A percentile compares a stretch with the other conserved stretches of the same genome.
These are phyloP conservation scores for Jamesozyma gamospora DNA, from an alignment of 805 yeast species.

Conservation along the genomic window DNA sequence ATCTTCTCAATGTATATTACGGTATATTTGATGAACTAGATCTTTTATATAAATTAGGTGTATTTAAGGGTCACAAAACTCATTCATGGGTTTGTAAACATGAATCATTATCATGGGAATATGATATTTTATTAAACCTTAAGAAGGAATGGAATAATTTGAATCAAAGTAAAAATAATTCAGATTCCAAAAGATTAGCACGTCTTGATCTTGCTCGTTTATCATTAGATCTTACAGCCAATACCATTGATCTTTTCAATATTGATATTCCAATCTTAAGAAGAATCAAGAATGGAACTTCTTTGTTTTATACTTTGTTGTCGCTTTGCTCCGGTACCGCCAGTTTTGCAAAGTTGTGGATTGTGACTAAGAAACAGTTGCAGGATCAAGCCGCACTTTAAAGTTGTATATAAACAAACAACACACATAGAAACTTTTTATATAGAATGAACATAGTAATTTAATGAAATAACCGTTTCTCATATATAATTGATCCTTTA, in stretches of 20 bases:
- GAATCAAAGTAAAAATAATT: neutral
- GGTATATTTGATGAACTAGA: constrained; percentile 55
- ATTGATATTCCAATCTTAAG: neutral
- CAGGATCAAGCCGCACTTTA: neutral
- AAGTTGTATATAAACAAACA: neutral
- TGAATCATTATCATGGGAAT: constrained; percentile 61
- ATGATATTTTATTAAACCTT: constrained; percentile 48
- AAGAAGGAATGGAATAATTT: constrained; percentile 37
- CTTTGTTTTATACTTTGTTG: constrained; percentile 1
- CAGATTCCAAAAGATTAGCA: neutral
- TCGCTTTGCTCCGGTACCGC: constrained; percentile 1
- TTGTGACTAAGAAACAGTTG: neutral
- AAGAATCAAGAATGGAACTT: neutral
- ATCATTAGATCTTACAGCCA: neutral
- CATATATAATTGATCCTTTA: too few relatives aligned
- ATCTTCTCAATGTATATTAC: constrained; percentile 49
- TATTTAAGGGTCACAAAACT: constrained; percentile 19
- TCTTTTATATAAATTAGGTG: constrained; percentile 41
- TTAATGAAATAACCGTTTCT: too few relatives aligned
- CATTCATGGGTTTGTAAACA: constrained; percentile 39
- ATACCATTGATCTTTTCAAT: neutral
- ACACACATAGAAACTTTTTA: too few relatives aligned
- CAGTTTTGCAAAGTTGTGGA: constrained; percentile 1
- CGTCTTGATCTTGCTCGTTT: neutral
- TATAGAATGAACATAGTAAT: too few relatives aligned